These are phyloP conservation scores for Rubroboletus satanas DNA, from an alignment of 768 basidiomycete genomes.

Conservation along the genomic window DNA sequence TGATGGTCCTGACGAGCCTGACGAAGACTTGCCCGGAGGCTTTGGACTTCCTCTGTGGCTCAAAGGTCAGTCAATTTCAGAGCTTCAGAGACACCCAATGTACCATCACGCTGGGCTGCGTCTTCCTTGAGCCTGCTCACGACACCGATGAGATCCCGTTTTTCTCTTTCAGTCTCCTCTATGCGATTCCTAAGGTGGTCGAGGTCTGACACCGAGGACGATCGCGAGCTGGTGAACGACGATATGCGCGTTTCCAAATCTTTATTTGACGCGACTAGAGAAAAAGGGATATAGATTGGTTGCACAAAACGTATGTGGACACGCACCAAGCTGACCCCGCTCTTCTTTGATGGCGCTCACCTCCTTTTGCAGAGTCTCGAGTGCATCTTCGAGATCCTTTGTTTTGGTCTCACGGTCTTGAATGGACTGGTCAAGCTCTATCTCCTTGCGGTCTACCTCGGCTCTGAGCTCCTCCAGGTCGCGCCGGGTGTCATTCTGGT, in stretches of 20 bases:
- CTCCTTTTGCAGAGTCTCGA: slow-evolving; percentile 54
- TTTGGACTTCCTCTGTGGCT: slow-evolving; percentile 63
- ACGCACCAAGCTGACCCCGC: slow-evolving; percentile 63
- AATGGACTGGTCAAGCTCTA: slow-evolving; percentile 81
- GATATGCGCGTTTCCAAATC: slow-evolving; percentile 54
- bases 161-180: slow-evolving; percentile 83
- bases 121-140: slow-evolving; percentile 83
- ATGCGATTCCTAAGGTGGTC: slow-evolving; percentile 56
- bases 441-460: slow-evolving; percentile 64
- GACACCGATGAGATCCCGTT: slow-evolving; percentile 81
- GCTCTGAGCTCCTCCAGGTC: slow-evolving; percentile 72
- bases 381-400: slow-evolving; percentile 51
- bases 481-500: slow-evolving; percentile 51
- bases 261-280: slow-evolving; percentile 42
- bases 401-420: slow-evolving; percentile 68
- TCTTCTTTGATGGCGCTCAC: slow-evolving; percentile 54
- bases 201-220: slow-evolving; percentile 59
- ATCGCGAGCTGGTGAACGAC: slow-evolving; percentile 53
- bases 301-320: slow-evolving; percentile 1
- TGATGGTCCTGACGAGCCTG: slow-evolving; percentile 74
- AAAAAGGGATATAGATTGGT: slow-evolving; percentile 12
- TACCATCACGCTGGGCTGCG: slow-evolving; percentile 69
- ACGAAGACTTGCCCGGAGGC: slow-evolving; percentile 63
- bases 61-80: not conserved
- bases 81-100: slow-evolving; percentile 13